Evolutionary conservation across 495 filamentous ascomycete genomes (phyloP).

Genomic region (Tuber microsphaerosporum): DNA sequence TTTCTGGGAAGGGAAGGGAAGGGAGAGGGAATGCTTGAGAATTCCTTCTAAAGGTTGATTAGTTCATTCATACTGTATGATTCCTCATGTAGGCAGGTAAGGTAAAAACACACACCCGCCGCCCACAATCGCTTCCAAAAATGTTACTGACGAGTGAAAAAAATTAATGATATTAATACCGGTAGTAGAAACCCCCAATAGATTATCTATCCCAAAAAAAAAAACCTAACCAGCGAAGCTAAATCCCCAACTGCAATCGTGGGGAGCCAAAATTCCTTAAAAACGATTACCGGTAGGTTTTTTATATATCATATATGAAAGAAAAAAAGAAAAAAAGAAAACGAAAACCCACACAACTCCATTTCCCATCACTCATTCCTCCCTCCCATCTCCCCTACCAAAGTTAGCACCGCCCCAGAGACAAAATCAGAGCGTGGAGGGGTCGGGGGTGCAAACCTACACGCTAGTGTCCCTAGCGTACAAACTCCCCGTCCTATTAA

Average conservation of each 20-base stretch:
- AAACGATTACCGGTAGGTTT: not conserved
- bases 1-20: not conserved
- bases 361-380: not conserved
- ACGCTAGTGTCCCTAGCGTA: slow-evolving; percentile 16
- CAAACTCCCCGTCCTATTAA: slow-evolving; percentile 21
- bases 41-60: not conserved
- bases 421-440: not conserved
- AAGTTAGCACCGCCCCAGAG: not conserved
- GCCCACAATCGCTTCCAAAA: not conserved
- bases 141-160: not conserved
- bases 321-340: no score
- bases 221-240: not conserved
- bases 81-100: not conserved
- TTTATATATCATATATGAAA: no score
- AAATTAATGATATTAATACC: not conserved
- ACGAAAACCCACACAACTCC: not conserved
- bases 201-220: not conserved
- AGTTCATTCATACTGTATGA: not conserved
- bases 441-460: not conserved
- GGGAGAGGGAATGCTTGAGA: not conserved
- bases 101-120: not conserved
- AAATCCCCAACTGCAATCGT: not conserved
- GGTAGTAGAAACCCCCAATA: not conserved
- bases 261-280: not conserved
- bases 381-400: not conserved